These are phyloP conservation scores for Zygoascus meyerae DNA, from an alignment of 1,139 yeast species.

Conservation along the genomic window DNA sequence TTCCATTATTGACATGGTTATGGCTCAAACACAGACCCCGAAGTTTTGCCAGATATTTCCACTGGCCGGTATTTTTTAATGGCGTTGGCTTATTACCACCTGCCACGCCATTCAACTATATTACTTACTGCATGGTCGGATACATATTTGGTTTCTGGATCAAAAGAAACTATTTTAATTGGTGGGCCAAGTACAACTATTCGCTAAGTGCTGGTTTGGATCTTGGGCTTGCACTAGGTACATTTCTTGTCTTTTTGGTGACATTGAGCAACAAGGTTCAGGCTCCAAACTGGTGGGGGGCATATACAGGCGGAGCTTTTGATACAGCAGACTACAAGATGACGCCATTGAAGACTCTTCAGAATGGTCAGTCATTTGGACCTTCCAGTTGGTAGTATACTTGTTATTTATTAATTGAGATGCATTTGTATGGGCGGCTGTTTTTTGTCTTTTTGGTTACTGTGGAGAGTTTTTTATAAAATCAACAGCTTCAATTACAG, in stretches of 20 bases:
- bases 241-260: slow-evolving; percentile 45
- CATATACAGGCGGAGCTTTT: slow-evolving; percentile 21
- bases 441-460: too few species aligned
- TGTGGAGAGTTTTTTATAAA: too few species aligned
- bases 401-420: background rate
- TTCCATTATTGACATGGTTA: slow-evolving; percentile 44
- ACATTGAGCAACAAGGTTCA: slow-evolving; percentile 35
- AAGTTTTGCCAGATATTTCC: slow-evolving; percentile 40
- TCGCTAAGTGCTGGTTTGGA: slow-evolving; percentile 54
- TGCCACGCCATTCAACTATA: slow-evolving; percentile 48
- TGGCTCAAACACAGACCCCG: slow-evolving; percentile 46
- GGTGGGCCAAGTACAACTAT: slow-evolving; percentile 66
- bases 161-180: slow-evolving; percentile 46
- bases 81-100: slow-evolving; percentile 50
- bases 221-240: slow-evolving; percentile 49
- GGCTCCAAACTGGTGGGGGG: slow-evolving; percentile 57
- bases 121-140: slow-evolving; percentile 45
- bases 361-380: slow-evolving; percentile 26
- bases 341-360: slow-evolving; percentile 20
- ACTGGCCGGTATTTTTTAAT: slow-evolving; percentile 49
- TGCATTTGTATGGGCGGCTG: too few species aligned
- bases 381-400: slow-evolving; percentile 23
- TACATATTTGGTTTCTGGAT: slow-evolving; percentile 48
- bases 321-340: slow-evolving; percentile 24
- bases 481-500: too few species aligned